These are phyloP conservation scores for Penicillium sp. DNA, from an alignment of 2,329 filamentous ascomycete genomes.

Conservation along the genomic window DNA sequence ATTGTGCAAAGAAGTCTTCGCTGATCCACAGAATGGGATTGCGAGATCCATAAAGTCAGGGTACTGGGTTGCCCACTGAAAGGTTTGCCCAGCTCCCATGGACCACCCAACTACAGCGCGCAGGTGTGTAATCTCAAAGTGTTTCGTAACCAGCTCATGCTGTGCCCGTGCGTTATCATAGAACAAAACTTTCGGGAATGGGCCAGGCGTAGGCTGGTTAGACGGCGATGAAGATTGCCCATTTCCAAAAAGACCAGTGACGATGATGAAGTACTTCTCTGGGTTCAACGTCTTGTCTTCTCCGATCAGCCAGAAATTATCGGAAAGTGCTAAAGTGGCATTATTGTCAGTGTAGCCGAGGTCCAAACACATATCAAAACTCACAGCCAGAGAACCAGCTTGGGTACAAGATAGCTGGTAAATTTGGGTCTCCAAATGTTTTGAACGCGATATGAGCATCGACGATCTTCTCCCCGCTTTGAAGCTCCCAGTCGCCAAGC, in stretches of 20 bases:
- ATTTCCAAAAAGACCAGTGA: constrained; percentile 69
- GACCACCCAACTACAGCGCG: constrained; percentile 67
- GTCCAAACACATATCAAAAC: background rate
- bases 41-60: constrained; percentile 66
- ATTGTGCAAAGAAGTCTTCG: constrained; percentile 66
- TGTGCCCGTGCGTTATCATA: constrained; percentile 72
- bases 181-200: constrained; percentile 64
- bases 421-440: constrained; percentile 64
- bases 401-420: constrained; percentile 72
- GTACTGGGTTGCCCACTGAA: constrained; percentile 64
- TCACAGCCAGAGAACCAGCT: constrained; percentile 68
- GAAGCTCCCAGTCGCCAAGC: constrained; percentile 67
- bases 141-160: constrained; percentile 63
- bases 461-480: constrained; percentile 62
- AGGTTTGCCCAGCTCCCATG: constrained; percentile 69
- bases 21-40: constrained; percentile 66
- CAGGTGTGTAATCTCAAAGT: constrained; percentile 61
- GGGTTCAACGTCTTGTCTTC: constrained; percentile 65
- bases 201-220: constrained; percentile 55
- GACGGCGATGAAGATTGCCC: constrained; percentile 68
- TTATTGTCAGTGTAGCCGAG: background rate
- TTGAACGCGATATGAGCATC: constrained; percentile 74
- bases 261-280: constrained; percentile 66
- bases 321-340: constrained; percentile 54
- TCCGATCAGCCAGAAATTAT: constrained; percentile 75